A percentile compares a stretch with the other conserved stretches of the same genome.
These are phyloP conservation scores for Trypanosoma boissoni DNA, from an alignment of 208 protist genomes.

Conservation along the genomic window DNA sequence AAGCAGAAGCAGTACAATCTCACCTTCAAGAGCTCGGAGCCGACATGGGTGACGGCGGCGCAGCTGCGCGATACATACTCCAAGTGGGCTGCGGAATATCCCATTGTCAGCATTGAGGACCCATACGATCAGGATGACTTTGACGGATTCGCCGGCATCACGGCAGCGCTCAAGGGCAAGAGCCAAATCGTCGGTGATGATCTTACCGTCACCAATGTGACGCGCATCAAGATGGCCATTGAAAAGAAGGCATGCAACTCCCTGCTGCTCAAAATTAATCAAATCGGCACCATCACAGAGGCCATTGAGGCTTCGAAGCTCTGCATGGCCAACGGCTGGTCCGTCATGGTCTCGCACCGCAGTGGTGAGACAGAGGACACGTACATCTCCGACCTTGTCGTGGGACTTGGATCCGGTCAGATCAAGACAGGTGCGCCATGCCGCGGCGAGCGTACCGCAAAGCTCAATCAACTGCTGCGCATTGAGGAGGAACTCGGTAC, in stretches of 20 bases:
- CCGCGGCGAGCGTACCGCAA: constrained; percentile 96
- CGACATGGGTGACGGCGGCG: constrained; percentile 65
- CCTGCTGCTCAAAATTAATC: constrained; percentile 99
- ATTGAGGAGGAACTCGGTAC: constrained; percentile 96
- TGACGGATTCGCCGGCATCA: constrained; percentile 89
- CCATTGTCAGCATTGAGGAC: constrained; percentile 99
- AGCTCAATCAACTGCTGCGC: constrained; percentile 99
- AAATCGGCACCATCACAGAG: constrained; percentile 98
- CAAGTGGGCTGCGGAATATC: constrained; percentile 90
- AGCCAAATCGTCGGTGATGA: constrained; percentile 98
- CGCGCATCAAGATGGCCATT: constrained; percentile 93
- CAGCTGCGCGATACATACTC: constrained; percentile 93
- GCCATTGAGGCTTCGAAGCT: constrained; percentile 95
- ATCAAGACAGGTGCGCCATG: constrained; percentile 99
- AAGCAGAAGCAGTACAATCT: constrained; percentile 95
- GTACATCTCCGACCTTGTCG: constrained; percentile 98
- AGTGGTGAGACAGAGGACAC: constrained; percentile 98
- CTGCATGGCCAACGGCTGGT: constrained; percentile 75
- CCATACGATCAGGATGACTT: constrained; percentile 99
- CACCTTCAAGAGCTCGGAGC: constrained; percentile 95
- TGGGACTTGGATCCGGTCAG: constrained; percentile 95
- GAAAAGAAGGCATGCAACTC: constrained; percentile 94
- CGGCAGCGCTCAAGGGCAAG: constrained; percentile 58
- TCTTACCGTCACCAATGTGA: constrained; percentile 97
- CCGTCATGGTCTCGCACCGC: constrained; percentile 94